These are phyloP conservation scores for Trichophyton schoenleinii DNA, from an alignment of 2,329 filamentous ascomycete genomes.

Conservation along the genomic window DNA sequence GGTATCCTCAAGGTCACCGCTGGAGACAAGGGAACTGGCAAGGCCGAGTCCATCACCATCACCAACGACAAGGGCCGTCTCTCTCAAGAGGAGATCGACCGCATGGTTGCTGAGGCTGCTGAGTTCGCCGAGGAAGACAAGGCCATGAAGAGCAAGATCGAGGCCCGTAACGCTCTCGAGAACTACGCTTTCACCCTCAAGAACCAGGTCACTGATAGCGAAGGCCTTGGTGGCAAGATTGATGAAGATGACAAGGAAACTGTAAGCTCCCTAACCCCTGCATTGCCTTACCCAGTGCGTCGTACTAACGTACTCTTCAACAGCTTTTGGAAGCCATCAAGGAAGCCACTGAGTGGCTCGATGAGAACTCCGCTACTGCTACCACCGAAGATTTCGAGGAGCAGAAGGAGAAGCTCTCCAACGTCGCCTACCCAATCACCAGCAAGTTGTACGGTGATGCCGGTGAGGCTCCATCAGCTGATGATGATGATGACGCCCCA, in stretches of 20 bases:
- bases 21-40: constrained; percentile 95
- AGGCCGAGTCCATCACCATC: constrained; percentile 94
- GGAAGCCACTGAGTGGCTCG: constrained; percentile 93
- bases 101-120: constrained; percentile 97
- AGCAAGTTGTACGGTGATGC: constrained; percentile 82
- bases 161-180: constrained; percentile 91
- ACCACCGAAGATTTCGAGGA: constrained; percentile 93
- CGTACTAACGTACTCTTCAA: constrained; percentile 17
- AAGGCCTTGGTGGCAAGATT: constrained; percentile 96
- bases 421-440: constrained; percentile 95
- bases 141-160: constrained; percentile 91
- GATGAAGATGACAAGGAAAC: constrained; percentile 97
- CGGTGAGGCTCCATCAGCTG: constrained; percentile 47
- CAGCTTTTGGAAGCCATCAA: constrained; percentile 87
- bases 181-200: constrained; percentile 99
- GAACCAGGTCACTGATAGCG: constrained; percentile 97
- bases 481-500: constrained; percentile 57
- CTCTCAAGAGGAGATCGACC: constrained; percentile 92
- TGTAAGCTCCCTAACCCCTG: constrained; percentile 38
- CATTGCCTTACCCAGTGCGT: not conserved
- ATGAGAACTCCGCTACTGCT: constrained; percentile 80
- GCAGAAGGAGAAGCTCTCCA: constrained; percentile 98
- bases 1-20: constrained; percentile 95
- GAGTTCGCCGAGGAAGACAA: constrained; percentile 99
- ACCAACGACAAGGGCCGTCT: constrained; percentile 99